Percentiles rank a stretch among this genome's conserved stretches.
Evolutionary conservation across 2,329 filamentous ascomycete genomes (phyloP).

Genomic region (Fusarium armeniacum): DNA sequence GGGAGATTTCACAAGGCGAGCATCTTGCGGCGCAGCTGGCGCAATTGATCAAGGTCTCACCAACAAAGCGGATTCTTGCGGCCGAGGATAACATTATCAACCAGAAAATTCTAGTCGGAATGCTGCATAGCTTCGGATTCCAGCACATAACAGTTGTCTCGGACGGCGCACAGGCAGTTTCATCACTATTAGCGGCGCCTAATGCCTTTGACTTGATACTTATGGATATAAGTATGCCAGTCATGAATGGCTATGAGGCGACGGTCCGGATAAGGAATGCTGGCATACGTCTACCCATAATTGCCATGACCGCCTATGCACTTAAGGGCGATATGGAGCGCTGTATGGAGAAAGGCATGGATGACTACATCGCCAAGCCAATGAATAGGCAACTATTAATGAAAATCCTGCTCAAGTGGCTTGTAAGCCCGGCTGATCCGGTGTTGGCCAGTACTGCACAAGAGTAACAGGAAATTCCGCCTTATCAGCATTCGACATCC

Average conservation of each 20-base stretch:
- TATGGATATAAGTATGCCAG: constrained; percentile 20
- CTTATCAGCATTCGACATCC: neutral
- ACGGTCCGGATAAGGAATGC: constrained; percentile 2
- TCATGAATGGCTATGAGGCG: constrained; percentile 19
- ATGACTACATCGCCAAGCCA: constrained; percentile 17
- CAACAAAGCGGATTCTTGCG: neutral
- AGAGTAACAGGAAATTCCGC: neutral
- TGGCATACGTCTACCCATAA: neutral
- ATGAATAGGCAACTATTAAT: constrained; percentile 11
- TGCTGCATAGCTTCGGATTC: constrained; percentile 18
- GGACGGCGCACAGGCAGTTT: constrained; percentile 10
- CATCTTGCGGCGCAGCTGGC: neutral
- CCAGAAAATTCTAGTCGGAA: constrained; percentile 12
- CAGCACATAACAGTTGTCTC: constrained; percentile 7
- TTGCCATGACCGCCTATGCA: constrained; percentile 20
- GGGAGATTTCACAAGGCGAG: neutral
- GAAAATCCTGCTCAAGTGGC: constrained; percentile 13
- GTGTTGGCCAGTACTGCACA: neutral
- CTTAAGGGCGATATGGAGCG: constrained; percentile 15
- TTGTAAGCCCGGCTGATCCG: neutral
- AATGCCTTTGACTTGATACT: neutral
- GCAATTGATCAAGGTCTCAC: neutral
- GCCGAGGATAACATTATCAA: constrained; percentile 14
- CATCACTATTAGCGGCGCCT: neutral
- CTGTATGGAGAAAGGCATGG: constrained; percentile 16